Percentiles rank a stretch among this genome's conserved stretches.
Conservation (phyloP, 495 filamentous ascomycete genomes). For the Podospora pseudopauciseta region DNA sequence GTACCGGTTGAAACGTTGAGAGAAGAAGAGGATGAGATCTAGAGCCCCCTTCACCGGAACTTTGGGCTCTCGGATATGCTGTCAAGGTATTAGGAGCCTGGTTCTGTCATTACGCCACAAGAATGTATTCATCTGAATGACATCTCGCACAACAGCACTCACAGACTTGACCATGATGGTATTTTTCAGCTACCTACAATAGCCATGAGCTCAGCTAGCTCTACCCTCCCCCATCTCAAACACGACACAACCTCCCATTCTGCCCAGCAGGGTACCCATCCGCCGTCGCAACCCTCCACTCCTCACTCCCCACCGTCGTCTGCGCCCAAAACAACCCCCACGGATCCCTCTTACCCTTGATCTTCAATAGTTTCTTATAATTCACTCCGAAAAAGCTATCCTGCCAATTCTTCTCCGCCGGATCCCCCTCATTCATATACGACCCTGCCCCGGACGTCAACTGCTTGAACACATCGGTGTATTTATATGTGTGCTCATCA, state of each 20-base stretch:
- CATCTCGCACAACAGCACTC: too few relatives aligned
- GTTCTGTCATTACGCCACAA: too few relatives aligned
- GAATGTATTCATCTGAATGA: too few relatives aligned
- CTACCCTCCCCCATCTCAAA: not conserved
- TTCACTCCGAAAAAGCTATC: constrained; percentile 52
- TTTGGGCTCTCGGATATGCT: too few relatives aligned
- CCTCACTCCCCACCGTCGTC: constrained; percentile 52
- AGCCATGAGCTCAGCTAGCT: not conserved
- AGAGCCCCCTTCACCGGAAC: not conserved
- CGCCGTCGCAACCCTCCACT: constrained; percentile 40
- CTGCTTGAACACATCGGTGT: constrained; percentile 33
- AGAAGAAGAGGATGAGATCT: not conserved
- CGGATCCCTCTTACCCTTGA: constrained; percentile 55
- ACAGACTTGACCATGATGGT: too few relatives aligned
- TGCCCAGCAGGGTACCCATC: constrained; percentile 47
- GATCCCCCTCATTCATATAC: constrained; percentile 52
- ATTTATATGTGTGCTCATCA: constrained; percentile 25
- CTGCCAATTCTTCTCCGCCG: constrained; percentile 55
- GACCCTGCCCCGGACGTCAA: constrained; percentile 38
- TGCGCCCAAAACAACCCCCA: constrained; percentile 52
- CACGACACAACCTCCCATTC: constrained; percentile 33
- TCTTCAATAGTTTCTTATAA: constrained; percentile 46
- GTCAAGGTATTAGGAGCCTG: too few relatives aligned
- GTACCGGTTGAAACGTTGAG: not conserved
- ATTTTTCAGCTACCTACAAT: not conserved